Percentiles rank a stretch among this genome's conserved stretches.
Evolutionary conservation across 2,329 filamentous ascomycete species (phyloP).

Genomic region (Sporothrix phasma): DNA sequence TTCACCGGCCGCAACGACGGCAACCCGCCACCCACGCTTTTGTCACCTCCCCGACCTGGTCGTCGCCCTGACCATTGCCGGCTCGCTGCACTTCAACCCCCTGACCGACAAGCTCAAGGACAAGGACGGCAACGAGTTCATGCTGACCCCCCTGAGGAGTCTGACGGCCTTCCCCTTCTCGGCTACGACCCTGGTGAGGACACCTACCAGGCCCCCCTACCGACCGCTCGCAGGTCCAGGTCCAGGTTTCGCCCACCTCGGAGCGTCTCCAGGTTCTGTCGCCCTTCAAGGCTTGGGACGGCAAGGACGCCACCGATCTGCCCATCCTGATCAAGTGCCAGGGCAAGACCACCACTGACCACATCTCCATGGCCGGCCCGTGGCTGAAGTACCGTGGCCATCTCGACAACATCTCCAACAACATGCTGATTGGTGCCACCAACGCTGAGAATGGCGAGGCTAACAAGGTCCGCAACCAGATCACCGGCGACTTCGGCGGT

Average conservation of each 20-base stretch:
- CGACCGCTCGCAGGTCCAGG: conserved; percentile 61
- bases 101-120: conserved; percentile 85
- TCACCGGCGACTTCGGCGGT: conserved; percentile 72
- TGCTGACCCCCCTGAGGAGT: conserved; percentile 64
- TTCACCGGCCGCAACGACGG: conserved; percentile 88
- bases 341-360: conserved; percentile 94
- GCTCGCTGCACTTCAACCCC: conserved; percentile 72
- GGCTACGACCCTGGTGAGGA: conserved; percentile 85
- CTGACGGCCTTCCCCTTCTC: conserved; percentile 64
- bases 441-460: conserved; percentile 94
- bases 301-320: conserved; percentile 74
- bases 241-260: conserved; percentile 77
- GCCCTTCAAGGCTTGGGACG: conserved; percentile 82
- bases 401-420: conserved; percentile 99
- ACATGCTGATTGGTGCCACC: conserved; percentile 96
- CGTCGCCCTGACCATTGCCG: conserved; percentile 32
- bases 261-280: conserved; percentile 89
- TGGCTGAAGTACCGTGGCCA: conserved; percentile 99
- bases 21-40: conserved; percentile 38
- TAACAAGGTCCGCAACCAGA: conserved; percentile 92
- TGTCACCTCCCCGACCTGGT: conserved; percentile 39
- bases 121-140: conserved; percentile 94
- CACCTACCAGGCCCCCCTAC: conserved; percentile 89
- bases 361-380: conserved; percentile 94
- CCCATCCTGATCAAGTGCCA: conserved; percentile 94